Evolutionary conservation across 2,329 filamentous ascomycete genomes (phyloP).

Genomic region (Aspergillus sp.): DNA sequence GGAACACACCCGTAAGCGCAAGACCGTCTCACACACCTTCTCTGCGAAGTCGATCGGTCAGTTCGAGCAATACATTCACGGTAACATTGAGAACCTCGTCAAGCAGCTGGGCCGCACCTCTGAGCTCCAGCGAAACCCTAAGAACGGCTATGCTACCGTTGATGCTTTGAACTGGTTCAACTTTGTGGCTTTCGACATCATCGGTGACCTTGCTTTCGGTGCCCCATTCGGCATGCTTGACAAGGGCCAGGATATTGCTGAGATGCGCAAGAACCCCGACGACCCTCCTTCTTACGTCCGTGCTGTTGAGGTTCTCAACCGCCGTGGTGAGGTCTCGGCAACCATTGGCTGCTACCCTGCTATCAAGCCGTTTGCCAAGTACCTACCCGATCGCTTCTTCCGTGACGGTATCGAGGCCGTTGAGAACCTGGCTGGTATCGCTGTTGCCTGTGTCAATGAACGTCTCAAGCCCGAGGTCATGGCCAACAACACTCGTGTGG

Average conservation of each 20-base stretch:
- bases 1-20: slow-evolving; percentile 85
- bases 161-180: slow-evolving; percentile 83
- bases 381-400: slow-evolving; percentile 81
- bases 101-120: slow-evolving; percentile 69
- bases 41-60: slow-evolving; percentile 75
- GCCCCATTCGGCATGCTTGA: slow-evolving; percentile 81
- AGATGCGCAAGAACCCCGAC: slow-evolving; percentile 64
- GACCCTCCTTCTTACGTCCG: slow-evolving; percentile 67
- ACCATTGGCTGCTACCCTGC: slow-evolving; percentile 72
- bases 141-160: slow-evolving; percentile 60
- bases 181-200: slow-evolving; percentile 61
- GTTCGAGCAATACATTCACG: slow-evolving; percentile 86
- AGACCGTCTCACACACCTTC: slow-evolving; percentile 85
- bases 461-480: slow-evolving; percentile 66
- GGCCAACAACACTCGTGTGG: slow-evolving; percentile 66
- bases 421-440: slow-evolving; percentile 80
- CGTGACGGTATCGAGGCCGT: slow-evolving; percentile 71
- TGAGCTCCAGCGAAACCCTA: slow-evolving; percentile 45
- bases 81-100: slow-evolving; percentile 73
- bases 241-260: slow-evolving; percentile 72
- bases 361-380: slow-evolving; percentile 77
- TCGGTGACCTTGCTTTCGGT: slow-evolving; percentile 67
- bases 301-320: slow-evolving; percentile 85
- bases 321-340: slow-evolving; percentile 80
- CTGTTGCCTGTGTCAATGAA: slow-evolving; percentile 74